A percentile compares a stretch with the other conserved stretches of the same genome.
These are phyloP conservation scores for Linnemannia elongata DNA, from an alignment of 192 early-diverging fungal genomes.

Conservation along the genomic window DNA sequence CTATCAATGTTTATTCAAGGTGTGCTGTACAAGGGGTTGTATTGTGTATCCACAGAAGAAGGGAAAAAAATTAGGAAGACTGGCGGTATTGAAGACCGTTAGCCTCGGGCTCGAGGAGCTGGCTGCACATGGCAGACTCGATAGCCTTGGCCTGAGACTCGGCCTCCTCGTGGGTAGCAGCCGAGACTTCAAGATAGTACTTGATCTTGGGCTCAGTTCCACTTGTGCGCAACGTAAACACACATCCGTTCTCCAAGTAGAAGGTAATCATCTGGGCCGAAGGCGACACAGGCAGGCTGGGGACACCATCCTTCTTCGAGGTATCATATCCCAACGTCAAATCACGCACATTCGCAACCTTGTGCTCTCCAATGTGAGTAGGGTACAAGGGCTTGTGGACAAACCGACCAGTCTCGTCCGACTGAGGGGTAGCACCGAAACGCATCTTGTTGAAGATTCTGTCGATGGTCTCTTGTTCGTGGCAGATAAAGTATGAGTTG, in stretches of 20 bases:
- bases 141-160: slow-evolving; percentile 65
- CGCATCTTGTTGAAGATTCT: slow-evolving; percentile 87
- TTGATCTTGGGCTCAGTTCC: slow-evolving; percentile 96
- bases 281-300: slow-evolving; percentile 79
- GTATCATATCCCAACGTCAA: slow-evolving; percentile 92
- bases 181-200: slow-evolving; percentile 81
- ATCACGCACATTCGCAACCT: slow-evolving; percentile 84
- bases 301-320: slow-evolving; percentile 69
- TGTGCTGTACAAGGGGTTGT: slow-evolving; percentile 5
- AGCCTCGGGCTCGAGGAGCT: slow-evolving; percentile 65
- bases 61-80: slow-evolving; percentile 2
- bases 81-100: slow-evolving; percentile 61
- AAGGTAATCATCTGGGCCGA: slow-evolving; percentile 95
- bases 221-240: slow-evolving; percentile 78
- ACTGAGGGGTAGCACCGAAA: slow-evolving; percentile 67
- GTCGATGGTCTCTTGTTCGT: slow-evolving; percentile 77
- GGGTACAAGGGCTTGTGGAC: slow-evolving; percentile 77
- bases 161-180: slow-evolving; percentile 63
- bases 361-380: slow-evolving; percentile 72
- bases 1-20: not conserved
- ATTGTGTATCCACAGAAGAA: not conserved
- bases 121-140: slow-evolving; percentile 64
- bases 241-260: slow-evolving; percentile 74
- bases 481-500: slow-evolving; percentile 92
- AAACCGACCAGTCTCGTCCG: slow-evolving; percentile 46